Conservation (phyloP, 2,329 filamentous ascomycete species). For the Penicillium sp. region DNA sequence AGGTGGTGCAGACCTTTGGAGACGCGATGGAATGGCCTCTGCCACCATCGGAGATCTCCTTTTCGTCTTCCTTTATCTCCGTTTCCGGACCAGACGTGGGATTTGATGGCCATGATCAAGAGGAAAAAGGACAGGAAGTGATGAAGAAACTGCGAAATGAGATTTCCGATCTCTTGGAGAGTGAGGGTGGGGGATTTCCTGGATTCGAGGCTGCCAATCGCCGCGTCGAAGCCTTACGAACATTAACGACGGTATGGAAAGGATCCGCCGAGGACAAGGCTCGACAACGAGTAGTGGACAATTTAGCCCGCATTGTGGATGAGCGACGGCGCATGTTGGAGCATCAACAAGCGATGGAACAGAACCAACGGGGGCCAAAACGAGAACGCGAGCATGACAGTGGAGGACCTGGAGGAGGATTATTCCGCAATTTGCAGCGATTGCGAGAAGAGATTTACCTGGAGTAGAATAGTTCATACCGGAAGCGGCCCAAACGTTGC, state of each 20-base stretch:
- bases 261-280: slow-evolving; percentile 94
- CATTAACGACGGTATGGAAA: slow-evolving; percentile 77
- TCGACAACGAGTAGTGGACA: slow-evolving; percentile 72
- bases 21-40: slow-evolving; percentile 94
- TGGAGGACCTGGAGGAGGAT: slow-evolving; percentile 44
- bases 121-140: slow-evolving; percentile 83
- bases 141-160: slow-evolving; percentile 60
- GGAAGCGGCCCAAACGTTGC: background rate
- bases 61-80: slow-evolving; percentile 79
- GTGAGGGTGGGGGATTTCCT: slow-evolving; percentile 53
- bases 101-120: slow-evolving; percentile 60
- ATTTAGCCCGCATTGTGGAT: slow-evolving; percentile 73
- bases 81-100: slow-evolving; percentile 78
- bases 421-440: slow-evolving; percentile 50
- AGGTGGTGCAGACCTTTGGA: slow-evolving; percentile 85
- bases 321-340: slow-evolving; percentile 54
- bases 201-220: slow-evolving; percentile 64
- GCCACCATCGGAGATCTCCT: slow-evolving; percentile 77
- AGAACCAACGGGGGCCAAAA: no score
- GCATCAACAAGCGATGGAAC: slow-evolving; percentile 25
- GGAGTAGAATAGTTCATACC: slow-evolving; percentile 32
- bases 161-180: slow-evolving; percentile 60
- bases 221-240: slow-evolving; percentile 70
- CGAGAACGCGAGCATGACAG: slow-evolving; percentile 29
- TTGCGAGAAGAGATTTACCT: slow-evolving; percentile 51